Evolutionary conservation across 2,329 filamentous ascomycete species (phyloP).

Genomic region (Pestalotiopsis sp.): DNA sequence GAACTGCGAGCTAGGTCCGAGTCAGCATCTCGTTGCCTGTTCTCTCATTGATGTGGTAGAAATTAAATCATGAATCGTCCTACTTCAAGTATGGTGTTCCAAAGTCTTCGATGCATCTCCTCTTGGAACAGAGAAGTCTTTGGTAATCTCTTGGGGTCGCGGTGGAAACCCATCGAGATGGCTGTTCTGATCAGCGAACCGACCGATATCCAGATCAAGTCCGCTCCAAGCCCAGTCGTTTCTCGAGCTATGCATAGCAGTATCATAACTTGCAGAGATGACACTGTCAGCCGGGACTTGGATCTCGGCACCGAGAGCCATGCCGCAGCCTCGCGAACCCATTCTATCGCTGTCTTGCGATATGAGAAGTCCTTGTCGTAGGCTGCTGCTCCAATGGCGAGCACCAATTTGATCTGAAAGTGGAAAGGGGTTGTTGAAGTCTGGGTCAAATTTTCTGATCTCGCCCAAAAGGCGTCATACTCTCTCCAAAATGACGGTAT

Average conservation of each 20-base stretch:
- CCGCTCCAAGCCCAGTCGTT: constrained; percentile 39
- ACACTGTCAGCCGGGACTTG: constrained; percentile 53
- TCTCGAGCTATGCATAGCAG: constrained; percentile 48
- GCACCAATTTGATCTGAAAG: constrained; percentile 59
- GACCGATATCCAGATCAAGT: constrained; percentile 51
- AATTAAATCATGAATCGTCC: constrained; percentile 7
- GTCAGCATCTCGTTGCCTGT: background rate
- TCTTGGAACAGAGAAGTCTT: constrained; percentile 35
- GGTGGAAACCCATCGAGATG: constrained; percentile 53
- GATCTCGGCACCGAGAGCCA: constrained; percentile 57
- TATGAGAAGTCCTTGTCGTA: constrained; percentile 55
- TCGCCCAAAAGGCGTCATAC: constrained; percentile 54
- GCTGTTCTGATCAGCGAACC: constrained; percentile 48
- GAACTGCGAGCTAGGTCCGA: constrained; percentile 27
- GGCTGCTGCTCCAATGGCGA: constrained; percentile 57
- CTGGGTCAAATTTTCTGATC: constrained; percentile 15
- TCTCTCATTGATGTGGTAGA: background rate
- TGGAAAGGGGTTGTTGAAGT: constrained; percentile 47
- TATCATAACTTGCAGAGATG: constrained; percentile 51
- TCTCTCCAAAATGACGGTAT: constrained; percentile 50
- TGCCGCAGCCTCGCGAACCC: constrained; percentile 60
- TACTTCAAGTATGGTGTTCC: constrained; percentile 56
- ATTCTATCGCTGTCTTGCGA: constrained; percentile 51
- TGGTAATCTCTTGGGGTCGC: constrained; percentile 46
- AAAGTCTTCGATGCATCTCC: constrained; percentile 54